These are phyloP conservation scores for Nidularia sp. DNA, from an alignment of 768 basidiomycete genomes.

Conservation along the genomic window DNA sequence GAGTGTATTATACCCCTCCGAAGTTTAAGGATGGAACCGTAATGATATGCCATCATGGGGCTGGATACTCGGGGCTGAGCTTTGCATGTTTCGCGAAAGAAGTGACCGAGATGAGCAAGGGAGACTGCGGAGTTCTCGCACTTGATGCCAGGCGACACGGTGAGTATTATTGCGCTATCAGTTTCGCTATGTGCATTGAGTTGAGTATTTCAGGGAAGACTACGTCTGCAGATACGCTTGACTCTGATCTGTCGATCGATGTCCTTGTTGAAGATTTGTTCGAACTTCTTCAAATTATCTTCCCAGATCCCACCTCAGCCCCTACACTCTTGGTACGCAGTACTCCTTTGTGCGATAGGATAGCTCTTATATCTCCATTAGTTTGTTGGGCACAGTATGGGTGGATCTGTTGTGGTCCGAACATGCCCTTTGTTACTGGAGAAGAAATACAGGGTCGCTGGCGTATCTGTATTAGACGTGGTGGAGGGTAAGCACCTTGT, in stretches of 20 bases:
- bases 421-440: conserved; percentile 65
- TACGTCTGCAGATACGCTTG: conserved; percentile 26
- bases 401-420: conserved; percentile 82
- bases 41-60: conserved; percentile 93
- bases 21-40: conserved; percentile 53
- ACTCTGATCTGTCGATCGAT: conserved; percentile 66
- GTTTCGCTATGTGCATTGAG: background rate
- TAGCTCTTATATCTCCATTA: conserved; percentile 17
- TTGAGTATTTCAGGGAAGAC: conserved; percentile 57
- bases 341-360: background rate
- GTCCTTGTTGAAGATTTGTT: conserved; percentile 72
- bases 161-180: conserved; percentile 26
- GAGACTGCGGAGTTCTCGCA: conserved; percentile 77
- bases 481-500: conserved; percentile 70
- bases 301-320: conserved; percentile 54
- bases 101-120: conserved; percentile 51
- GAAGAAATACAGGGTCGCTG: conserved; percentile 65
- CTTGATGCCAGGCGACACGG: conserved; percentile 89
- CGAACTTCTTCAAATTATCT: conserved; percentile 65
- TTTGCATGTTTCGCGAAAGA: conserved; percentile 92
- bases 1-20: conserved; percentile 84
- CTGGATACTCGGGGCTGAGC: conserved; percentile 84
- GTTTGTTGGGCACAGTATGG: conserved; percentile 96
- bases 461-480: conserved; percentile 81
- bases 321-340: conserved; percentile 72